Percentiles rank a stretch among this genome's conserved stretches.
phyloP scores from a whole-genome alignment of 2,329 filamentous ascomycete species.

The Seiridium unicorne region DNA sequence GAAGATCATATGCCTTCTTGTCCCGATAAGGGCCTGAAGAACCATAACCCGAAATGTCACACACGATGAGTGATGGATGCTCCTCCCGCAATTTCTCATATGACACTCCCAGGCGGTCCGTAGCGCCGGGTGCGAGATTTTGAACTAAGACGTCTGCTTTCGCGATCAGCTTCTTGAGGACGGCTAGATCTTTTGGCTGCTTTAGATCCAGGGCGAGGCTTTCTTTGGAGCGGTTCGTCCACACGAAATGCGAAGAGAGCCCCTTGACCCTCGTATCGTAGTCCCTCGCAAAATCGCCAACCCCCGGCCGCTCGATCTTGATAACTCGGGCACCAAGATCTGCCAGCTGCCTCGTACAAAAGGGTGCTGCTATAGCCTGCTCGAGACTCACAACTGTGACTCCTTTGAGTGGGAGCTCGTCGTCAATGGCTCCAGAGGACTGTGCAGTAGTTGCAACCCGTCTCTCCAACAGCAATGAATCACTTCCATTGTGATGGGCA shows the following conservation, averaged over 20 bases:
- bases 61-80: slow-evolving; percentile 48
- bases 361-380: slow-evolving; percentile 53
- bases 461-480: neutral
- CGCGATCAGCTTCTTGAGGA: slow-evolving; percentile 40
- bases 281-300: slow-evolving; percentile 50
- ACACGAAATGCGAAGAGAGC: slow-evolving; percentile 53
- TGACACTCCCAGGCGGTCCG: slow-evolving; percentile 44
- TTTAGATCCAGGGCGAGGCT: slow-evolving; percentile 51
- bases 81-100: slow-evolving; percentile 38
- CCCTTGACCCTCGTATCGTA: slow-evolving; percentile 50
- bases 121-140: slow-evolving; percentile 51
- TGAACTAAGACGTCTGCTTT: slow-evolving; percentile 52
- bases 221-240: slow-evolving; percentile 54
- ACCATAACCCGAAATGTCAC: slow-evolving; percentile 53
- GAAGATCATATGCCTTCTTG: slow-evolving; percentile 55
- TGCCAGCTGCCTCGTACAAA: slow-evolving; percentile 52
- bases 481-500: no score
- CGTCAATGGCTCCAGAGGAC: neutral
- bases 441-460: neutral
- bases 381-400: slow-evolving; percentile 52
- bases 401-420: slow-evolving; percentile 33
- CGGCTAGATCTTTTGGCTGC: slow-evolving; percentile 34
- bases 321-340: slow-evolving; percentile 54
- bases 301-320: slow-evolving; percentile 50
- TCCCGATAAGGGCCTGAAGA: slow-evolving; percentile 48